These are phyloP conservation scores for Pleurostoma richardsiae DNA, from an alignment of 2,329 filamentous ascomycete species.

Conservation along the genomic window DNA sequence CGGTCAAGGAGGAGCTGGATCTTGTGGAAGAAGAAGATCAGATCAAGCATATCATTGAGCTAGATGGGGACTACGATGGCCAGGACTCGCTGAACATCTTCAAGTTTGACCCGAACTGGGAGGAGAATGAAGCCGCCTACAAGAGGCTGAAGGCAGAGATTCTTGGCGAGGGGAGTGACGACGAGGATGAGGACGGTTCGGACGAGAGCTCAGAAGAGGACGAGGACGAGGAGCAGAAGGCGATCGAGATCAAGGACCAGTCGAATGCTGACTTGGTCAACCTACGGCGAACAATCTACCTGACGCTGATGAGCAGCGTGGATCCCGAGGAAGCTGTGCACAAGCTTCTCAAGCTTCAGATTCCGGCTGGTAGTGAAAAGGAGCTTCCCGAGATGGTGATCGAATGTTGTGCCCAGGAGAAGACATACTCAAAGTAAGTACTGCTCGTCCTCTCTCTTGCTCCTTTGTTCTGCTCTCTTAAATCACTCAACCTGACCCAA, in stretches of 20 bases:
- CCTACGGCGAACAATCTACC: constrained; percentile 86
- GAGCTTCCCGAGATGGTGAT: constrained; percentile 96
- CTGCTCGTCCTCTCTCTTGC: no score
- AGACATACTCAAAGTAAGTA: constrained; percentile 57
- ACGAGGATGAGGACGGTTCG: constrained; percentile 63
- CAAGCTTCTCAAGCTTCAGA: constrained; percentile 90
- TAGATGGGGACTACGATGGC: constrained; percentile 80
- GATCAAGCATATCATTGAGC: constrained; percentile 79
- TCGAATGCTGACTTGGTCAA: constrained; percentile 95
- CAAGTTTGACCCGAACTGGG: constrained; percentile 86
- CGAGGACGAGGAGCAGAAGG: constrained; percentile 72
- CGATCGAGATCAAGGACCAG: constrained; percentile 95
- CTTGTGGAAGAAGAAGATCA: constrained; percentile 97
- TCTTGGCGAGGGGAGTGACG: constrained; percentile 84
- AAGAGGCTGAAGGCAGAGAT: constrained; percentile 90
- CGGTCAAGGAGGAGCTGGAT: constrained; percentile 88
- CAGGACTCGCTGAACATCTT: constrained; percentile 92
- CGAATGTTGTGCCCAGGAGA: constrained; percentile 93
- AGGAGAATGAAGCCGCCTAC: constrained; percentile 87
- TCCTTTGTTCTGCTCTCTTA: no score
- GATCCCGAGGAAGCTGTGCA: constrained; percentile 96
- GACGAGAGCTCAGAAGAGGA: constrained; percentile 68
- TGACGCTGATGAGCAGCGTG: constrained; percentile 95
- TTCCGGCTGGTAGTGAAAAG: constrained; percentile 79
- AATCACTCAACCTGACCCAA: no score